Percentiles rank a stretch among this genome's conserved stretches.
Conservation (phyloP, 148 eudicot species). For the Persicaria tinctoria region DNA sequence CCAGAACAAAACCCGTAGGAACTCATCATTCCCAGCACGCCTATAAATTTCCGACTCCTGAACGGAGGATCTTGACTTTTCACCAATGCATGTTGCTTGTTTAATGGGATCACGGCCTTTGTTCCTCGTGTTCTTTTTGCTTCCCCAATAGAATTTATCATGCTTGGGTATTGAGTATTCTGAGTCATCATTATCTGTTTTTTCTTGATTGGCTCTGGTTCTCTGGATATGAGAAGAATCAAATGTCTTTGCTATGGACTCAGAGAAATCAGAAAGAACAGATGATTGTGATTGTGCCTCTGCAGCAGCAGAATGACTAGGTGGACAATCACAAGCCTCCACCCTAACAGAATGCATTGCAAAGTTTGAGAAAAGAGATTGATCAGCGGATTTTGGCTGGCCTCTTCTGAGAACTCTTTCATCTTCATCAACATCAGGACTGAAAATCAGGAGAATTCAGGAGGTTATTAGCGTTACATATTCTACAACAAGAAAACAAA, state of each 20-base stretch:
- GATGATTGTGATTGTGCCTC: conserved; percentile 38
- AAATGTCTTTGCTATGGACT: conserved; percentile 29
- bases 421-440: conserved; percentile 95
- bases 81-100: conserved; percentile 54
- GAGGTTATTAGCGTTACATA: conserved; percentile 4
- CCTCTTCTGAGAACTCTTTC: conserved; percentile 76
- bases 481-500: background rate
- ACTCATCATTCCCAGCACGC: conserved; percentile 54
- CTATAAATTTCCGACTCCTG: conserved; percentile 76
- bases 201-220: conserved; percentile 27
- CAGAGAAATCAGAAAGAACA: conserved; percentile 31
- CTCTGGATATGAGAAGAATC: conserved; percentile 36
- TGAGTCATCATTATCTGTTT: conserved; percentile 22
- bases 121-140: conserved; percentile 50
- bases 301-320: conserved; percentile 39
- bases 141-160: conserved; percentile 49
- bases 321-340: conserved; percentile 99
- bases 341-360: conserved; percentile 99
- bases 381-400: conserved; percentile 72
- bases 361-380: conserved; percentile 77
- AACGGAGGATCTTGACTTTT: conserved; percentile 56
- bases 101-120: conserved; percentile 49
- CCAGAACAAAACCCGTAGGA: conserved; percentile 79
- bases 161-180: conserved; percentile 34
- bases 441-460: conserved; percentile 23